phyloP scores from a whole-genome alignment of 345 rosid species.

The Lepidium africanum region DNA sequence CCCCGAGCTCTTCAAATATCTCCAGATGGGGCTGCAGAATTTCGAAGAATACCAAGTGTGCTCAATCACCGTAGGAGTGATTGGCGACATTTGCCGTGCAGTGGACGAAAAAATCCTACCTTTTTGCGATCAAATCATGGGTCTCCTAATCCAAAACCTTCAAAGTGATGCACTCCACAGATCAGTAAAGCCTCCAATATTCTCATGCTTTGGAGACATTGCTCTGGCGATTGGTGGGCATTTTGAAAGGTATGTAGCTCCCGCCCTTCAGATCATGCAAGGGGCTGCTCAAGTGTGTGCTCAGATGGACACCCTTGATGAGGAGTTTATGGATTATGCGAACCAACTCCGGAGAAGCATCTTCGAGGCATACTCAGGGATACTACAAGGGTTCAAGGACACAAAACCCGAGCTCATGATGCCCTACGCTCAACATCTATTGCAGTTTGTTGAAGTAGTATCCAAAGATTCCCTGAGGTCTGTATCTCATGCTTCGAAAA shows the following conservation, averaged over 20 bases:
- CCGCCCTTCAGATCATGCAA: conserved; percentile 68
- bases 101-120: conserved; percentile 68
- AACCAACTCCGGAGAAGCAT: conserved; percentile 81
- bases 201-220: conserved; percentile 89
- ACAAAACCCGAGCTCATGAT: conserved; percentile 70
- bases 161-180: conserved; percentile 70
- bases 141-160: conserved; percentile 61
- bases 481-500: not conserved
- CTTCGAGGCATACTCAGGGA: conserved; percentile 91
- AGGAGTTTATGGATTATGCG: conserved; percentile 75
- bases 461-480: conserved; percentile 66
- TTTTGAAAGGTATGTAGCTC: conserved; percentile 61
- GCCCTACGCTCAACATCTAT: conserved; percentile 74
- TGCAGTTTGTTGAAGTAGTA: conserved; percentile 74
- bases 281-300: conserved; percentile 78
- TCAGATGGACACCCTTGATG: conserved; percentile 58
- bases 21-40: conserved; percentile 89
- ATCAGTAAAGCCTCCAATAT: conserved; percentile 93
- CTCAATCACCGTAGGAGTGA: conserved; percentile 80
- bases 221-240: conserved; percentile 80
- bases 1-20: conserved; percentile 65
- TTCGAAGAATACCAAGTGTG: conserved; percentile 93
- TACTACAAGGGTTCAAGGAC: conserved; percentile 87
- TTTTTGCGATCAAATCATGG: conserved; percentile 85
- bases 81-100: conserved; percentile 89